Evolutionary conservation across 148 eudicot species (phyloP).

Genomic region (Vaccinium macrocarpon): DNA sequence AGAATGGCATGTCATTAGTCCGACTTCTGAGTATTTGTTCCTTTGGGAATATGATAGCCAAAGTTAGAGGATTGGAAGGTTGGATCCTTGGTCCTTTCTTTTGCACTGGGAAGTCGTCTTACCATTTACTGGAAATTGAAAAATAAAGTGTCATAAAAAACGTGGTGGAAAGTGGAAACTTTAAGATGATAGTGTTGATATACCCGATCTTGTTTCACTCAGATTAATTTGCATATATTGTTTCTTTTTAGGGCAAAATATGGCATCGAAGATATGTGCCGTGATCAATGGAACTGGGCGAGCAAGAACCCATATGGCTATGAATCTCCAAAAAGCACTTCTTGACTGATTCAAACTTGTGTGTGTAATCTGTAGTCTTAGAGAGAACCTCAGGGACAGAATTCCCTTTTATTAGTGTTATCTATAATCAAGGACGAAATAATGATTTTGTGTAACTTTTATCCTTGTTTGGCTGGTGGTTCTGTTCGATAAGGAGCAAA

Average conservation of each 20-base stretch:
- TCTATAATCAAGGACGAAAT: not conserved
- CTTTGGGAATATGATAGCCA: not conserved
- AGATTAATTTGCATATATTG: not conserved
- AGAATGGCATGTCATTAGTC: not conserved
- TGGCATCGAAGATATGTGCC: constrained; percentile 84
- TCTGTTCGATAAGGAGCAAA: not conserved
- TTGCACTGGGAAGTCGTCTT: not conserved
- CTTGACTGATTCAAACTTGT: constrained; percentile 17
- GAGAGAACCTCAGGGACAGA: not conserved
- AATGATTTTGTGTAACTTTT: not conserved
- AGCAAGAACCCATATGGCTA: constrained; percentile 91
- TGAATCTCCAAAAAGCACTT: constrained; percentile 37
- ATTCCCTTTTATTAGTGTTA: constrained; percentile 1
- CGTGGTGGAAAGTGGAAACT: not conserved
- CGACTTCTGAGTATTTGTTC: not conserved
- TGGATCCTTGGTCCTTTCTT: not conserved
- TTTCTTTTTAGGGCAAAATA: constrained; percentile 64
- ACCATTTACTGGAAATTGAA: not conserved
- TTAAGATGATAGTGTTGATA: no score
- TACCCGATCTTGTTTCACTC: not conserved
- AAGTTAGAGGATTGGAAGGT: no score
- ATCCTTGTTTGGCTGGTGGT: not conserved
- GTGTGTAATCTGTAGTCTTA: not conserved
- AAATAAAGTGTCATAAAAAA: not conserved
- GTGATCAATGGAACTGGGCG: constrained; percentile 97